Evolutionary conservation across 176 grass and related monocot genomes (phyloP), one percentile per base, ranked within the genome.

Genomic region (Phoenix roebelenii): DNA sequence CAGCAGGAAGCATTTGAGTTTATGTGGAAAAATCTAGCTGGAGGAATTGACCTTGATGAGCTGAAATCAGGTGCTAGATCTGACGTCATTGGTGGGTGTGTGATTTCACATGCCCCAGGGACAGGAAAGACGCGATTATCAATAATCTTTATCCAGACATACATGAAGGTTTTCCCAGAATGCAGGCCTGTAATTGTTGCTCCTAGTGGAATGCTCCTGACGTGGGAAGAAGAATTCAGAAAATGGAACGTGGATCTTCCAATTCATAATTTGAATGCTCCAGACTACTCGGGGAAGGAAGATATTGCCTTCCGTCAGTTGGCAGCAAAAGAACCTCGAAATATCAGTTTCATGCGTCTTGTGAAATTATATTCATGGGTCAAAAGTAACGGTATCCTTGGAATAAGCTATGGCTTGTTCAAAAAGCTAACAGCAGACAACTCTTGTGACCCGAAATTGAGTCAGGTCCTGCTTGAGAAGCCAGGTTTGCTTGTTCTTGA

Each of bases 91-190:
- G 87, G 81, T 52, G 89, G 92, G 15, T 96, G 92, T 75, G 78
- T 96, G n/a, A 79, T 96, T 69, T 96, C 92, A 74, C 92, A 96
- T 79, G 86, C 83, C 22, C 92, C 92, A 7, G 92, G 92, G 18
- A 87, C 92, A 15, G 92, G 91, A 49, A 96, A 96, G 58, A 96
- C 92, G 3, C 70, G 80, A 15, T 60, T 90, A 57, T 75, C 87
- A 22, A 90, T 90, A 57, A 68, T 83, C 57, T 96, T 96, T 70
- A 72, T 96, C 20, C 75, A 85, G 58, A 85, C 83, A 18, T 90
- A 96, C 63, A 72, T 96, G 16, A 82, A 80, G 39, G 16, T 76
- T 56, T 96, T 82, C 59, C 83, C 83, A 0, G 30, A 52, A 25
- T 87, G 80, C 54, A 44, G 79, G 16, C 92, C 92, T 0, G 48